Conservation (phyloP, 1,139 yeast species). For the Blastobotrys ciferrii region DNA sequence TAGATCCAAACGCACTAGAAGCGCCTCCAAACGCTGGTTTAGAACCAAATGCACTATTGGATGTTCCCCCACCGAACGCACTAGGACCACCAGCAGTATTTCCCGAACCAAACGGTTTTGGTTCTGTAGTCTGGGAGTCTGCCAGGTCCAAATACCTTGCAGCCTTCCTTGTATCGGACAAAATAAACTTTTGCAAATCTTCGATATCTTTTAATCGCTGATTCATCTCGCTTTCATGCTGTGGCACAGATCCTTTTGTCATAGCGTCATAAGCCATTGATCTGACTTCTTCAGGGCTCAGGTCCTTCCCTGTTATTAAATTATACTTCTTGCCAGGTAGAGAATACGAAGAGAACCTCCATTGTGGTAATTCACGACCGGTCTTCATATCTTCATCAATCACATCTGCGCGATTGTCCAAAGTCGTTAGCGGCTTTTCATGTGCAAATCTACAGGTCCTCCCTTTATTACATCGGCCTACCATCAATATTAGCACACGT, state of each 20-base stretch:
- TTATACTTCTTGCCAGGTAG: constrained; percentile 30
- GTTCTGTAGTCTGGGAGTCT: constrained; percentile 35
- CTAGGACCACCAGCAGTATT: constrained; percentile 17
- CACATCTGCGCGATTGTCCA: constrained; percentile 16
- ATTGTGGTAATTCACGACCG: constrained; percentile 12
- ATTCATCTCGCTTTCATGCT: constrained; percentile 43
- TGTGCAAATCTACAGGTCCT: constrained; percentile 25
- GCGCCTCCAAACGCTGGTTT: constrained; percentile 1
- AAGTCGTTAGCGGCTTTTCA: constrained; percentile 9
- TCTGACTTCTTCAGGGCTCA: constrained; percentile 57
- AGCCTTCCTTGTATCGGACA: constrained; percentile 47
- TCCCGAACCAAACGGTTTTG: constrained; percentile 23
- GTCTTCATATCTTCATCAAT: constrained; percentile 18
- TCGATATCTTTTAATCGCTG: constrained; percentile 50
- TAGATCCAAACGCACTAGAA: constrained; percentile 16
- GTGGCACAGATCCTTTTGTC: constrained; percentile 39
- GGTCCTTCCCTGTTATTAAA: constrained; percentile 52
- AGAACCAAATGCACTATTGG: constrained; percentile 10
- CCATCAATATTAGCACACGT: background rate
- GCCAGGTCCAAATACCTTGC: constrained; percentile 57
- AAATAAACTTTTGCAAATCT: constrained; percentile 43
- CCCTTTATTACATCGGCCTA: constrained; percentile 28
- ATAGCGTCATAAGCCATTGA: constrained; percentile 48
- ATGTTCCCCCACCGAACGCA: constrained; percentile 2
- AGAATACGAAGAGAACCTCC: constrained; percentile 21